Conservation (phyloP, 768 basidiomycete species). For the Kwoniella pini region DNA sequence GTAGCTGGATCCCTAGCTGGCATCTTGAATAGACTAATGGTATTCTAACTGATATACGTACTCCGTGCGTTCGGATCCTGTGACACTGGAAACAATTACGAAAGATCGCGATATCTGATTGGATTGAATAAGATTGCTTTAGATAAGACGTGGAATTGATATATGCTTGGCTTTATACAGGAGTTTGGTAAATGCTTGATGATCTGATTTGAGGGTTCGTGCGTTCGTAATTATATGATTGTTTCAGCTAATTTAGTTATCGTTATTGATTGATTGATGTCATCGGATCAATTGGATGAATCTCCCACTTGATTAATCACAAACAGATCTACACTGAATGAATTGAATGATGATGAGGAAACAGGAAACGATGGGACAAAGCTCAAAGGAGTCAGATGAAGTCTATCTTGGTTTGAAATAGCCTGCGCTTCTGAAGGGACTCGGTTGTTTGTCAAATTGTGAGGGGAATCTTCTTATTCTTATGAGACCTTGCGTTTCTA, state of each 20-base stretch:
- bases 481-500: too few relatives aligned
- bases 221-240: background rate
- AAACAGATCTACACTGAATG: background rate
- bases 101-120: too few relatives aligned
- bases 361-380: background rate
- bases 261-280: conserved; percentile 8
- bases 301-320: too few relatives aligned
- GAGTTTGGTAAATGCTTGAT: background rate
- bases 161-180: background rate
- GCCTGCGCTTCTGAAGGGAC: too few relatives aligned
- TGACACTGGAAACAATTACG: too few relatives aligned
- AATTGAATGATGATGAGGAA: background rate
- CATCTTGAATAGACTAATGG: conserved; percentile 29
- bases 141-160: background rate
- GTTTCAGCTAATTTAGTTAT: background rate
- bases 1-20: conserved; percentile 48
- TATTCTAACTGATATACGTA: background rate
- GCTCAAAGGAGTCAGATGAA: too few relatives aligned
- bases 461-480: too few relatives aligned
- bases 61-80: too few relatives aligned
- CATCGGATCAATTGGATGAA: too few relatives aligned
- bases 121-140: too few relatives aligned
- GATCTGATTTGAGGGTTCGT: background rate
- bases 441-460: too few relatives aligned
- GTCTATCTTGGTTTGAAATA: background rate